Evolutionary conservation across 768 basidiomycete genomes (phyloP).

Genomic region (Basidioascus undulatus): DNA sequence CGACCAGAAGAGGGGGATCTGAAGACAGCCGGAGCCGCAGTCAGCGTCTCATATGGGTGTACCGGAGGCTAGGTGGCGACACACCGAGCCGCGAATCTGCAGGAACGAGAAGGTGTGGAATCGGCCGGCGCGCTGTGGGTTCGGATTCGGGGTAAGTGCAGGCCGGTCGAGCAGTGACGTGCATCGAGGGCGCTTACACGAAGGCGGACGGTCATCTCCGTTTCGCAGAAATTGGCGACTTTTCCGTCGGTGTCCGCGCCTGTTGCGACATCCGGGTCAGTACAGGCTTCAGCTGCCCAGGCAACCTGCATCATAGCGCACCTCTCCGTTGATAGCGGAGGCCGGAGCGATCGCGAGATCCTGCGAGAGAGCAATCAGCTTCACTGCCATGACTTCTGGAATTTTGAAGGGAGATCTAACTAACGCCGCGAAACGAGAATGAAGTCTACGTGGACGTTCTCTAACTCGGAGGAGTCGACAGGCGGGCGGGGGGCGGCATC

Average conservation of each 20-base stretch:
- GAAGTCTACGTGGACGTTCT: no score
- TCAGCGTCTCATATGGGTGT: not conserved
- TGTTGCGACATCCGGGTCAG: conserved; percentile 13
- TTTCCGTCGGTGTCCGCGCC: conserved; percentile 30
- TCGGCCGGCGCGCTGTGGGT: conserved; percentile 38
- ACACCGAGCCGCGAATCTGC: conserved; percentile 57
- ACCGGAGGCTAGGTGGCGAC: conserved; percentile 26
- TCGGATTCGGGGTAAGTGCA: not conserved
- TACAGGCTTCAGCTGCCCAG: no score
- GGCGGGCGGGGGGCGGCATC: not conserved
- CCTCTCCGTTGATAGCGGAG: conserved; percentile 85
- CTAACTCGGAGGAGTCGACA: conserved; percentile 4
- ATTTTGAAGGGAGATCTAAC: conserved; percentile 2
- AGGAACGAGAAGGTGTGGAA: conserved; percentile 67
- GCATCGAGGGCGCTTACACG: conserved; percentile 1
- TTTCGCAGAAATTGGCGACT: conserved; percentile 91
- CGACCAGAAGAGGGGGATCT: conserved; percentile 7
- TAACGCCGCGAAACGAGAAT: conserved; percentile 3
- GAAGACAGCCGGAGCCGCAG: not conserved
- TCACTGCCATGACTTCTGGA: conserved; percentile 28
- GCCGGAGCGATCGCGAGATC: conserved; percentile 73
- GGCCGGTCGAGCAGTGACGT: conserved; percentile 2
- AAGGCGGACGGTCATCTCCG: conserved; percentile 13
- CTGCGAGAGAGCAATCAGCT: conserved; percentile 57
- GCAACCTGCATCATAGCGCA: conserved; percentile 38